Evolutionary conservation across 306 rosid genomes (phyloP).

Genomic region (Glycine tomentella): DNA sequence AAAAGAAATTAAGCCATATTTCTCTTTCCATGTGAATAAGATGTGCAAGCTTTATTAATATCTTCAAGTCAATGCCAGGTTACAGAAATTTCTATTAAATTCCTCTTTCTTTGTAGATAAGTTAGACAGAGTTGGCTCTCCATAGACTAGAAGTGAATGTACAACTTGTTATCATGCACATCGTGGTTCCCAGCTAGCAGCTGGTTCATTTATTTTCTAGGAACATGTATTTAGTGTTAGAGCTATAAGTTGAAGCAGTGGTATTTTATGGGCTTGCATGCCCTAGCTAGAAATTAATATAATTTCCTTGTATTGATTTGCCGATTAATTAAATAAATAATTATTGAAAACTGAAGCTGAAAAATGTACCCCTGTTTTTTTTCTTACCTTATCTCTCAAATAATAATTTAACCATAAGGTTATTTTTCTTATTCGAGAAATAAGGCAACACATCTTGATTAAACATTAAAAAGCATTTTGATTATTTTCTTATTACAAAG

Average conservation of each 20-base stretch:
- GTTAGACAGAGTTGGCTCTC: constrained; percentile 30
- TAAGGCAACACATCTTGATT: neutral
- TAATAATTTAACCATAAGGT: too few relatives aligned
- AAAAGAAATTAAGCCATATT: constrained; percentile 36
- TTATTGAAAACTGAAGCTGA: too few relatives aligned
- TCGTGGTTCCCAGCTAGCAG: constrained; percentile 3
- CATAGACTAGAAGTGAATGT: neutral
- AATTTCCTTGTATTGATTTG: too few relatives aligned
- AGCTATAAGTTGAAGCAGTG: neutral
- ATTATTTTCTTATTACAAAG: neutral
- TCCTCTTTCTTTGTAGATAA: constrained; percentile 31
- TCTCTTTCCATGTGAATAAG: constrained; percentile 35
- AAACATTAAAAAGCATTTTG: too few relatives aligned
- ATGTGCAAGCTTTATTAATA: neutral
- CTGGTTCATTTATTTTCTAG: neutral
- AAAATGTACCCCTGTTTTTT: too few relatives aligned
- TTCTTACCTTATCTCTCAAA: too few relatives aligned
- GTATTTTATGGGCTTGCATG: neutral
- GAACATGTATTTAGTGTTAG: neutral
- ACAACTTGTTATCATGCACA: constrained; percentile 5
- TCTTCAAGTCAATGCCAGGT: constrained; percentile 46
- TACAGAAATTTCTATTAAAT: constrained; percentile 1
- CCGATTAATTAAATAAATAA: too few relatives aligned
- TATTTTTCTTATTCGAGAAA: neutral
- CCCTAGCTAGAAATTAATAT: neutral